Evolutionary conservation across 2,329 filamentous ascomycete species (phyloP), one percentile per base, ranked within the genome.

Genomic region (Acrocalymma vagum): DNA sequence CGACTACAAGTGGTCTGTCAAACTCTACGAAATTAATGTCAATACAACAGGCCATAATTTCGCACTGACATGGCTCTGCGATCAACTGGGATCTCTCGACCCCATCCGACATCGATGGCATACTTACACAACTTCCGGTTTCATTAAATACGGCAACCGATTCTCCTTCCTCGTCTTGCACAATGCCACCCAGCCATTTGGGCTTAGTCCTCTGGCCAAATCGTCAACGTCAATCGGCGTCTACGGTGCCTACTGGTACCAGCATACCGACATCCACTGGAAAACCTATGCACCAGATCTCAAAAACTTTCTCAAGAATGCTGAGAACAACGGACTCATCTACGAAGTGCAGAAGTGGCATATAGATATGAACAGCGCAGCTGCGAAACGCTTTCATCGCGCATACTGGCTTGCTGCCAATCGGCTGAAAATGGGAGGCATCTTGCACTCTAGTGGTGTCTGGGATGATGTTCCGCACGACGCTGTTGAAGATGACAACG

Each of bases 371-470:
- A 6, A 10, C 6, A 51, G 35, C 3, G 42, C 60, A 3, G 34
- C 7, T 2, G 50, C 61, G n/a, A 50, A 35, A 26, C 50, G 62
- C 2, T 67, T 62, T 22, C 62, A 66, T 28, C 45, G 44, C 2
- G 59, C 62, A 6, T 67, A 66, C 30, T 66, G 62, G 62, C 33
- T 58, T 3, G 48, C 54, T 0, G 63, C 63, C 0, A 59, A 55
- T 2, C 42, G 48, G 33, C 7, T 9, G 4, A 39, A 40, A 2
- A 18, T 64, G 6, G 34, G 36, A 0, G 37, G 27, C 2, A 13
- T 67, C 28, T 42, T 66, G n/a, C 51, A 52, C 13, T 45, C 28
- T 15, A 17, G 18, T 2, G 2, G n/a, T 4, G 5, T 6, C 14
- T 18, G 24, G 1, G 34, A 43, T 5, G 29, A 32, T 21, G 31